Evolutionary conservation across 305 asterid species (phyloP), one percentile per base, ranked within the genome.

Genomic region (Solanum hybrid): DNA sequence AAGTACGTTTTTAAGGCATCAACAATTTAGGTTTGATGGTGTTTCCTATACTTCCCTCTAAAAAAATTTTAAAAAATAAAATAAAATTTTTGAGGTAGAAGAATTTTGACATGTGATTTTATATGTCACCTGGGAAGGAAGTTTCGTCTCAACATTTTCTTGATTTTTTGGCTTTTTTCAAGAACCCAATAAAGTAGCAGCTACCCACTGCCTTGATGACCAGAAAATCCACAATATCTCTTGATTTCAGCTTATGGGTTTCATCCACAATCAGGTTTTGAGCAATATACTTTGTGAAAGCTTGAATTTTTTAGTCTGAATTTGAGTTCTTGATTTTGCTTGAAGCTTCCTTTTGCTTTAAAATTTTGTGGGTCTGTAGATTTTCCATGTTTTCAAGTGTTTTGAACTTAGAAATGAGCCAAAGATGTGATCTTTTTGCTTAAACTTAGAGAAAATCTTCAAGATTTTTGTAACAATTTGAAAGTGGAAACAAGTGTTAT

Each of bases 401-500:
- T n/a, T n/a, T 79, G 20, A 79, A 1, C 2, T 36, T 34, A 77
- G 42, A 77, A 77, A 77, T 77, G 83, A 11, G 83, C 2, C 7
- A 34, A 79, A 79, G 40, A n/a, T 36, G 31, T 6, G 11, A 36
- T 79, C 31, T 79, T 35, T 79, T 79, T 79, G 85, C 57, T 79
- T 20, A 20, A 16, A 34, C 28, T 9, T 20, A 77, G 14, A 33
- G 83, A 77, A 77, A 34, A 77, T 34, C 8, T 79, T 79, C 85
- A 35, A 22, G 84, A 78, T 87, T 77, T 61, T 24, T 24, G 22
- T 29, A 39, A 83, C 42, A 28, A 75, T 35, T 75, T 89, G 93
- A 91, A 91, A 80, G 78, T 82, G 93, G 69, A 73, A 1, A 75
- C 24, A 75, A 75, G 24, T 57, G 83, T 34, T 39, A 91, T 95